Evolutionary conservation across 768 basidiomycete species (phyloP), one percentile per base, ranked within the genome.

Genomic region (Russula abietina): DNA sequence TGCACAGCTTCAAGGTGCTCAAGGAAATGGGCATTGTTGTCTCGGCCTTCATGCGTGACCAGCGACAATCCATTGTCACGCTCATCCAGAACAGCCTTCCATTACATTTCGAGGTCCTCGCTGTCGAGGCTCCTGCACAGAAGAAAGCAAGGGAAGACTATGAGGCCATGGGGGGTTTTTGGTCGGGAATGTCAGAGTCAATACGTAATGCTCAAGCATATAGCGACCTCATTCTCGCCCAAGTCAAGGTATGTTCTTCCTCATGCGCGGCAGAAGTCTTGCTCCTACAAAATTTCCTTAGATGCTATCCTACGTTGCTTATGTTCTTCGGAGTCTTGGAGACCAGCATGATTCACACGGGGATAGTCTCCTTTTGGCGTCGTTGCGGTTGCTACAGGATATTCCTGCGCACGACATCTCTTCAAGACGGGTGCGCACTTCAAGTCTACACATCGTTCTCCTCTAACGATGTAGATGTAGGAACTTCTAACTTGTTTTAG

Each of bases 1-100:
- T 87, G 59, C 83, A 85, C 61, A 95, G 93, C 71, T 94, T 97
- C 80, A 98, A 97, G 74, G 89, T 97, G 11, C 77, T 98, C 12
- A 87, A 91, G 16, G 97, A 99, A 76, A 89, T 96, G 80, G 91
- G 91, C 6, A 88, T 95, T 78, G 86, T 92, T 14, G 85, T 96
- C 71, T 90, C 94, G 32, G 84, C 93, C 30, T 89, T 97, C 74
- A 87, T 89, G 64, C 96, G 98, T 74, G 82, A 84, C 43, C 88
- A 91, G 67, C 82, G 87, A 49, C 75, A 78, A 9, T 73, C 89
- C 64, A 85, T 91, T 55, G 76, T 81, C 16, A 77, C 85, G 2
- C 79, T 84, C 17, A 81, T 96, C 62, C 81, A 86, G 69, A 79
- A 83, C 17, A 89, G 88, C 8, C 80, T 93, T 41, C 78, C 83